Evolutionary conservation across 169 alveolate species (phyloP), one percentile per base, ranked within the genome.

Genomic region (Haemoproteus tartakovskyi): DNA sequence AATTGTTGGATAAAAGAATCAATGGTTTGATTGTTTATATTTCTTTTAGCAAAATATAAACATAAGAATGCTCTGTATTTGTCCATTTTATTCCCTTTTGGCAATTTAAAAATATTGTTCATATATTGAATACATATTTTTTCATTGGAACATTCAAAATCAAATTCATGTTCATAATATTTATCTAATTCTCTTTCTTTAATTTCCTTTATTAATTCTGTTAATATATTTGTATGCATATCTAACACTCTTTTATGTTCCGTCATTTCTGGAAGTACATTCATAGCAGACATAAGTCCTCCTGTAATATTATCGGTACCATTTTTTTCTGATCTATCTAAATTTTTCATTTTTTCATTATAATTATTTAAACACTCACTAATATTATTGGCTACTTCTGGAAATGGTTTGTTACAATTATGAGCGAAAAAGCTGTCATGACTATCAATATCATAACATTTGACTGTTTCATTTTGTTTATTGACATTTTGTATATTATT

Each of bases 161-260:
- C 92, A 38, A 85, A 88, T 36, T 88, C 92, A 62, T 85, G 80
- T 63, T 88, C 92, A 56, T 88, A 88, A 67, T 41, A 87, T 30
- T 87, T 80, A 40, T 91, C 95, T 14, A 91, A 61, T 12, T 91
- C 95, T 24, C 94, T 60, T 11, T 63, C 87, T 82, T 87, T 91
- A 9, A 91, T 90, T 18, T 80, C 87, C 54, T 91, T 91, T 0
- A 91, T 93, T 38, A 91, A 63, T 18, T 85, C 89, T 12, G 95
- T 91, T 12, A 92, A 90, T 57, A 91, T 79, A 60, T 91, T 91
- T 27, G 95, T 91, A 59, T 91, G 95, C 82, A 88, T 89, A 48
- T 91, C 95, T 56, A 91, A 46, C 3, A 88, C 43, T 18, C 95
- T 59, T 74, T 91, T 91, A 82, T 91, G 92, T 83, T 91, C 94